These are phyloP conservation scores for Cercospora sp. DNA, from an alignment of 2,329 filamentous ascomycete genomes.

Conservation along the genomic window DNA sequence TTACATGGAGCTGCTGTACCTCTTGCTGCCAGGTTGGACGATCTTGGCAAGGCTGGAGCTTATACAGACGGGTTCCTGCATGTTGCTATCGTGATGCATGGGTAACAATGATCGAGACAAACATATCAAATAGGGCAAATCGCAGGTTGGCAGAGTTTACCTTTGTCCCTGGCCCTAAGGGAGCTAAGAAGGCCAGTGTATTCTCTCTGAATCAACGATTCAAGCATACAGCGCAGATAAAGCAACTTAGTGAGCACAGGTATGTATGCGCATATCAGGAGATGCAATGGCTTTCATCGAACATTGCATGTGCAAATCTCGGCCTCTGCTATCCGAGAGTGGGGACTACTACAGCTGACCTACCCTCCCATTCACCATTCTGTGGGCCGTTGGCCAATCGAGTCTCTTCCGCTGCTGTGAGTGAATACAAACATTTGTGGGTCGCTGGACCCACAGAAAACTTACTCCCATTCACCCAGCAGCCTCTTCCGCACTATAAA, in stretches of 20 bases:
- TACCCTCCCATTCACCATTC: not conserved
- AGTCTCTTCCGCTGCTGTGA: not conserved
- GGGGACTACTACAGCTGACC: not conserved
- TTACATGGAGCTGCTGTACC: constrained; percentile 84
- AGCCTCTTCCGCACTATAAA: not conserved
- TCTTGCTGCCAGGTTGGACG: constrained; percentile 75
- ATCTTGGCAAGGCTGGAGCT: constrained; percentile 76
- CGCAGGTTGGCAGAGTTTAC: not conserved
- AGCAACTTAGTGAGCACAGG: not conserved
- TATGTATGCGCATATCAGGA: not conserved
- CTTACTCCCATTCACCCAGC: not conserved
- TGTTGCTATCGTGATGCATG: constrained; percentile 73
- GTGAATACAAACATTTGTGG: not conserved
- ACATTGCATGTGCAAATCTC: not conserved
- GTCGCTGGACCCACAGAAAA: not conserved
- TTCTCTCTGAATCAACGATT: too few relatives aligned
- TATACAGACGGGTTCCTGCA: constrained; percentile 94
- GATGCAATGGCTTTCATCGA: not conserved
- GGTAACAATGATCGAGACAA: constrained; percentile 36
- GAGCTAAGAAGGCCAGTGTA: not conserved
- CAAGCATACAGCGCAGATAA: too few relatives aligned
- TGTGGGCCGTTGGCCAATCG: not conserved
- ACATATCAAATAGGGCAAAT: not conserved
- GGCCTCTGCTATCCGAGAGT: not conserved
- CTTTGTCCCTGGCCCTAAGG: not conserved